These are phyloP conservation scores for Cutaneotrichosporon sp. DNA, from an alignment of 1,284 basidiomycete species.

Conservation along the genomic window DNA sequence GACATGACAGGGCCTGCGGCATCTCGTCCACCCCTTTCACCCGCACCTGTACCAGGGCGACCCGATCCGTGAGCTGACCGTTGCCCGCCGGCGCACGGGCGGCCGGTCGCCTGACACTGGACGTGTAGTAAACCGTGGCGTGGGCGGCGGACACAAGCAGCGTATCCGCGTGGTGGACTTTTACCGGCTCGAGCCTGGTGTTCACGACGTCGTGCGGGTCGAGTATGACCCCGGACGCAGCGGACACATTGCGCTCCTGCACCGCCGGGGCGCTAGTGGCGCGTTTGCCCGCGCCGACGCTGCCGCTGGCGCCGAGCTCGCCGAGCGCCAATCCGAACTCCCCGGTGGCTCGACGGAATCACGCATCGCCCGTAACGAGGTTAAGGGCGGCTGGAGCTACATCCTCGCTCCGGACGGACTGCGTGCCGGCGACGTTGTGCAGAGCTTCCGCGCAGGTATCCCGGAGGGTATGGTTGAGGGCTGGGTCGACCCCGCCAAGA, in stretches of 20 bases:
- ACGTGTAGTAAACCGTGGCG: slow-evolving; percentile 77
- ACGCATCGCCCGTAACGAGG: slow-evolving; percentile 27
- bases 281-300: slow-evolving; percentile 21
- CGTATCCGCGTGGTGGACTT: slow-evolving; percentile 88
- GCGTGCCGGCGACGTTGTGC: slow-evolving; percentile 78
- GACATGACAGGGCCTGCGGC: slow-evolving; percentile 63
- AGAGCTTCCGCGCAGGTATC: slow-evolving; percentile 79
- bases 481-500: slow-evolving; percentile 48
- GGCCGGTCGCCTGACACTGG: slow-evolving; percentile 73
- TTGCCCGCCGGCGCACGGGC: slow-evolving; percentile 75
- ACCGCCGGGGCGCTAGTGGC: slow-evolving; percentile 24
- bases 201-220: slow-evolving; percentile 83
- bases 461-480: slow-evolving; percentile 69
- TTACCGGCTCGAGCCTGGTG: slow-evolving; percentile 65
- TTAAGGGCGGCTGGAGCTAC: slow-evolving; percentile 59
- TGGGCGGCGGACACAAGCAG: slow-evolving; percentile 86
- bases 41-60: slow-evolving; percentile 76
- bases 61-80: slow-evolving; percentile 76
- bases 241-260: slow-evolving; percentile 85
- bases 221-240: slow-evolving; percentile 95
- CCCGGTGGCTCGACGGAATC: slow-evolving; percentile 9
- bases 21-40: slow-evolving; percentile 74
- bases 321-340: slow-evolving; percentile 21
- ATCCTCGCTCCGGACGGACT: slow-evolving; percentile 88
- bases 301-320: slow-evolving; percentile 28